phyloP scores from a whole-genome alignment of 2,329 filamentous ascomycete genomes.

The Tetracladium maxilliforme region DNA sequence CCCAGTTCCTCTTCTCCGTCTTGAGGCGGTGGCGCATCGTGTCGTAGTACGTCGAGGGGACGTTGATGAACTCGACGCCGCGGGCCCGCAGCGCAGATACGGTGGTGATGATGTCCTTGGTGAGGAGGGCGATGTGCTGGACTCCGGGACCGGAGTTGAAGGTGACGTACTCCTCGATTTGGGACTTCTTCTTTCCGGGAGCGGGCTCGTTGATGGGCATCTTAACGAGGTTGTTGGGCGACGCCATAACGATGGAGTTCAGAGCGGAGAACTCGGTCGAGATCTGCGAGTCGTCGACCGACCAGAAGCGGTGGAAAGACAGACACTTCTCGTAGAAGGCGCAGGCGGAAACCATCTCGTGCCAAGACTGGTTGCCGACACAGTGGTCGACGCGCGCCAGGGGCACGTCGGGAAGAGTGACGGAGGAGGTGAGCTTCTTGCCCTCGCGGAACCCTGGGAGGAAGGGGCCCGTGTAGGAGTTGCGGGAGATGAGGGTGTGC shows the following conservation, averaged over 20 bases:
- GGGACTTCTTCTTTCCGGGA: slow-evolving; percentile 73
- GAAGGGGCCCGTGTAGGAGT: slow-evolving; percentile 59
- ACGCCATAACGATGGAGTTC: slow-evolving; percentile 81
- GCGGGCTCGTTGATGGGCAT: slow-evolving; percentile 99
- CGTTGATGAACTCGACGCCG: slow-evolving; percentile 84
- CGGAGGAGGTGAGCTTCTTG: slow-evolving; percentile 16
- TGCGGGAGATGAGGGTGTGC: slow-evolving; percentile 73
- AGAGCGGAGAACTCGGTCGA: slow-evolving; percentile 85
- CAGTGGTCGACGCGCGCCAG: slow-evolving; percentile 84
- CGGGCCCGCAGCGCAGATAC: slow-evolving; percentile 71
- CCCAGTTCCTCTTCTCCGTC: slow-evolving; percentile 41
- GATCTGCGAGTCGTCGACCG: slow-evolving; percentile 84
- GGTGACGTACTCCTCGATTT: slow-evolving; percentile 87
- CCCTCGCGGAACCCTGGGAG: slow-evolving; percentile 62
- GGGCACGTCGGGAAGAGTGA: slow-evolving; percentile 45
- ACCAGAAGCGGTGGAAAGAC: slow-evolving; percentile 95
- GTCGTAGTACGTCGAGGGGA: slow-evolving; percentile 76
- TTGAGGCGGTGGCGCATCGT: slow-evolving; percentile 61
- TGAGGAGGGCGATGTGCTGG: slow-evolving; percentile 84
- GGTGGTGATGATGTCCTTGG: slow-evolving; percentile 60
- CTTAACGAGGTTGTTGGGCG: slow-evolving; percentile 73
- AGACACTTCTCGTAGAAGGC: slow-evolving; percentile 75
- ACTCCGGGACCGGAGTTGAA: slow-evolving; percentile 86
- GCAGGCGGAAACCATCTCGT: slow-evolving; percentile 60
- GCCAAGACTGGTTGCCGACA: slow-evolving; percentile 93